Base-by-base conservation (phyloP, 257 asterid species). In the Nicotiana obtusifolia region DNA sequence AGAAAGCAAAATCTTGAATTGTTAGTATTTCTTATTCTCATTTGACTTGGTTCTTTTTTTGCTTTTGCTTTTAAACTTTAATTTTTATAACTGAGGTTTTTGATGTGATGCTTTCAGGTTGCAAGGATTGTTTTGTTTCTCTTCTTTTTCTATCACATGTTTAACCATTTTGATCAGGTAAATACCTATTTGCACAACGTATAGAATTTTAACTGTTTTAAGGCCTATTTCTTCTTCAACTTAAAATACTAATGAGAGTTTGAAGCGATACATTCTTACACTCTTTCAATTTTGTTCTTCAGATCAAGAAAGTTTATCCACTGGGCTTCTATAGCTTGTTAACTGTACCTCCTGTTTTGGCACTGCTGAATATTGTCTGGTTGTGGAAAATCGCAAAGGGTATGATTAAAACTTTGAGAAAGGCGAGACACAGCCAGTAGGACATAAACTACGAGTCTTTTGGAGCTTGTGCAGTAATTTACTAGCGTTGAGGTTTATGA, bases 301-400 rank as follows among this genome's bases (percentile, higher is more conserved):
- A 95, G 98, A 97, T 91, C 56, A 91, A 87, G 91, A 30, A 80
- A 85, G 88, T 92, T 19, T 88, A 64, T 80, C 87, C 93, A 1
- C 31, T 91, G 90, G 97, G 99, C 24, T 95, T 87, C 82, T 93
- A 91, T 87, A 91, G 91, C 85, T 82, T 92, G 91, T 84, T 94
- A 1, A 19, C 87, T 3, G 89, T 90, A 47, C 90, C 97, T 76
- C 94, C 97, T 0, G 88, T 84, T 84, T 65, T 95, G 60, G 78
- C 96, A 10, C 13, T 83, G 87, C 86, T 95, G 97, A 95, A 93
- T 20, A 2, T 85, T 7, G 82, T 92, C 85, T 95, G 98, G 99
- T 95, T 95, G 66, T 89, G 95, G 95, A 95, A 92, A 87, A 94
- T 95, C 1, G 83, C 92, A 22, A 89, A 31, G 88, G 99, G 99